Base-by-base conservation (phyloP, 1,284 basidiomycete species). In the Ceratobasidium sp. region DNA sequence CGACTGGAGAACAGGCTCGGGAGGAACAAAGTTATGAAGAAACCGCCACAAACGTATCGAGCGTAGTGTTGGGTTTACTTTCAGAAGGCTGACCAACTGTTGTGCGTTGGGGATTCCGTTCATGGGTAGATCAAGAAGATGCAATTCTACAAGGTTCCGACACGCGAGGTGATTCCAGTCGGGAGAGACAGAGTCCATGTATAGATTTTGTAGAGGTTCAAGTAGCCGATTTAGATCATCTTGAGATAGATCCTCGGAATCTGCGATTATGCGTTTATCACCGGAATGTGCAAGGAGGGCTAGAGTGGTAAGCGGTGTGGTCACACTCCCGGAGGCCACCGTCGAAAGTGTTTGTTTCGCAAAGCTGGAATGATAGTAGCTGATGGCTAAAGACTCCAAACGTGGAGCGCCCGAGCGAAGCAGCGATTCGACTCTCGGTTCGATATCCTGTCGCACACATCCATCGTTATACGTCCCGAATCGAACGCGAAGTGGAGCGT, bases 111-210 rank as follows among this genome's bases (percentile, higher is more conserved):
- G 72, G 20, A 39, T 44, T 15, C 60, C 72, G 33, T 75, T 64
- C 5, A 64, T 5, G 10, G 72, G 60, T 7, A 66, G 44, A 20
- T 75, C 72, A 7, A 75, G 33, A 6, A 75, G 33, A 28, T 75
- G 72, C 33, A 75, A 39, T 46, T 75, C 72, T 7, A 75, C 72
- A 10, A 75, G 60, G 46, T 75, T 75, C 28, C 49, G 49, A 33
- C 72, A 75, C 5, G 72, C 15, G 15, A 75, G 28, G 18, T 20
- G 53, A 40, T 64, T n/a, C 72, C 72, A 75, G 49, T 75, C 61
- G 33, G 61, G 61, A 42, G 72, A 49, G n/a, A 75, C 60, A 18
- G 23, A 39, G 39, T 75, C 72, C 13, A 75, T n/a, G 28, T 66
- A 75, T 51, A 75, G 44, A 18, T 15, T 64, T 18, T 44, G 26